phyloP scores from a whole-genome alignment of 495 filamentous ascomycete genomes.

The Cryomyces antarcticus region DNA sequence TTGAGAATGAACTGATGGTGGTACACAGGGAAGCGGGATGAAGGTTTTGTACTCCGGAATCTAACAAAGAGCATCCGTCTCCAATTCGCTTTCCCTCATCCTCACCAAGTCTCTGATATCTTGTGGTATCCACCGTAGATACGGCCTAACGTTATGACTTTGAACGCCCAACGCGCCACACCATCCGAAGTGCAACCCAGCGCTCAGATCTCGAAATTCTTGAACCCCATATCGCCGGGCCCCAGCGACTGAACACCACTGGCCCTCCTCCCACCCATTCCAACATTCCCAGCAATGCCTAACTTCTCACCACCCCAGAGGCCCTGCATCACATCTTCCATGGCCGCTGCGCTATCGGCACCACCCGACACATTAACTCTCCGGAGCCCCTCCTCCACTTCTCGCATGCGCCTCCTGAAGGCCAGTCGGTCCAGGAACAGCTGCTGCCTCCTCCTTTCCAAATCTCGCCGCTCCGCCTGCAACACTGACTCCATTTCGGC shows the following conservation, averaged over 20 bases:
- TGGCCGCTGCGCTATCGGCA: conserved; percentile 19
- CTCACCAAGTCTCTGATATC: too few species aligned
- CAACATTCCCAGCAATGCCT: background rate
- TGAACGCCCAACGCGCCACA: background rate
- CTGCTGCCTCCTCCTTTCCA: conserved; percentile 77
- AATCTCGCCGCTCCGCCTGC: conserved; percentile 76
- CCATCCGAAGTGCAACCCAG: background rate
- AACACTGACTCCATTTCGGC: conserved; percentile 84
- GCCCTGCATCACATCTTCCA: background rate
- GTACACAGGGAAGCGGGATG: too few species aligned
- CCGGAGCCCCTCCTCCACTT: conserved; percentile 54
- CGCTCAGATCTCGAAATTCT: background rate
- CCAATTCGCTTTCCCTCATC: too few species aligned
- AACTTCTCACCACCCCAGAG: background rate
- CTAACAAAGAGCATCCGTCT: too few species aligned
- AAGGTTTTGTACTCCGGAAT: too few species aligned
- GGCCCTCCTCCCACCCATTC: background rate
- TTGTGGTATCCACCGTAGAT: too few species aligned
- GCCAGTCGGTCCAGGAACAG: conserved; percentile 78
- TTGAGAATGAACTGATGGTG: too few species aligned
- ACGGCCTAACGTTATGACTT: too few species aligned
- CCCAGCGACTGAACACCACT: background rate
- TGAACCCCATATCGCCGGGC: background rate
- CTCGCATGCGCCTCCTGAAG: conserved; percentile 70
- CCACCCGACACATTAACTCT: conserved; percentile 37